Evolutionary conservation across 2,329 filamentous ascomycete species (phyloP).

Genomic region (Monosporascus ibericus): DNA sequence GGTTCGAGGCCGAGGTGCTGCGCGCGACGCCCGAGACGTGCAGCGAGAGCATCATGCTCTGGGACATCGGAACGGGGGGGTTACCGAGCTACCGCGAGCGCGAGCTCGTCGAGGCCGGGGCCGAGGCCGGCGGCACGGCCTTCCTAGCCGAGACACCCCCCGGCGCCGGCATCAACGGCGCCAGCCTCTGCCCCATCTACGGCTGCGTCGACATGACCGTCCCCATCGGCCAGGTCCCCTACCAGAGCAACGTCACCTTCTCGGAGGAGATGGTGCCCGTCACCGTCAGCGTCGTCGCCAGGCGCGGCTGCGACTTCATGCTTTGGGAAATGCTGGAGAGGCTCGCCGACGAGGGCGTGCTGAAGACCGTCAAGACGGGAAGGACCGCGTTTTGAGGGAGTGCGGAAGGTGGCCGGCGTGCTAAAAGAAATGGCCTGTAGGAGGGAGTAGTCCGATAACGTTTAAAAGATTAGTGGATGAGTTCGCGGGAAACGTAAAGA

Average conservation of each 20-base stretch:
- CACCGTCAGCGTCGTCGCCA: slow-evolving; percentile 34
- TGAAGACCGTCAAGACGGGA: slow-evolving; percentile 32
- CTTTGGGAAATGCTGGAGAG: slow-evolving; percentile 34
- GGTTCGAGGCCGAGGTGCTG: slow-evolving; percentile 31
- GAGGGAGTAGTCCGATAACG: no score
- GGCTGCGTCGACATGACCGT: slow-evolving; percentile 34
- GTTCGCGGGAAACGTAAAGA: no score
- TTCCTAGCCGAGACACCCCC: slow-evolving; percentile 26
- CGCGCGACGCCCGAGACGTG: slow-evolving; percentile 30
- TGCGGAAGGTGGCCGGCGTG: not conserved
- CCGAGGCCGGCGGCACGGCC: slow-evolving; percentile 23
- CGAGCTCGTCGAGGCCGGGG: slow-evolving; percentile 14
- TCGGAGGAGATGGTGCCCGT: slow-evolving; percentile 35
- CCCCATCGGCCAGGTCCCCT: slow-evolving; percentile 36
- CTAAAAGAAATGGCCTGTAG: no score
- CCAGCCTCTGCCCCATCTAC: slow-evolving; percentile 29
- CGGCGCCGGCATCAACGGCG: slow-evolving; percentile 24
- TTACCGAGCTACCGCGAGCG: slow-evolving; percentile 31
- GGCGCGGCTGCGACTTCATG: slow-evolving; percentile 36
- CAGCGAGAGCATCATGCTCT: slow-evolving; percentile 33
- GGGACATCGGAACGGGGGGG: slow-evolving; percentile 36
- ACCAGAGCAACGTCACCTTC: slow-evolving; percentile 31
- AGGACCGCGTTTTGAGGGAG: slow-evolving; percentile 11
- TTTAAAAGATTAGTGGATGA: no score
- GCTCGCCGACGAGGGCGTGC: slow-evolving; percentile 31